A percentile compares a stretch with the other conserved stretches of the same genome.
Evolutionary conservation across 1,139 yeast species (phyloP).

Genomic region (Pneumocystis wakefieldiae): DNA sequence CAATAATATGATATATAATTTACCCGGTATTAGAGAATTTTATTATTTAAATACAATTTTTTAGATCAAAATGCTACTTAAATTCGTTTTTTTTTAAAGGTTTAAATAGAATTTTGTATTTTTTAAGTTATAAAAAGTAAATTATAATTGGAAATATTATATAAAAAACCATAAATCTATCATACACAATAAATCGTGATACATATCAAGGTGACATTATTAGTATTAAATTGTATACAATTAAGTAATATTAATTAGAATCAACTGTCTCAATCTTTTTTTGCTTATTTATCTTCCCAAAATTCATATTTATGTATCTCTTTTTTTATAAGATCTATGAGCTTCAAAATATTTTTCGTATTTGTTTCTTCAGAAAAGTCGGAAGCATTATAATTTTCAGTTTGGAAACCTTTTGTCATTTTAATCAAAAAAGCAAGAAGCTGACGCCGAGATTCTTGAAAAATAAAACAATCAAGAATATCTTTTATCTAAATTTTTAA

Average conservation of each 20-base stretch:
- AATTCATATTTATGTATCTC: background rate
- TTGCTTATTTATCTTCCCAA: background rate
- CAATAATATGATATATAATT: background rate
- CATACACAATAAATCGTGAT: background rate
- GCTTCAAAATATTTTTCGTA: no score
- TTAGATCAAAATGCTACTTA: background rate
- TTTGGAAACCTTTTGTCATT: background rate
- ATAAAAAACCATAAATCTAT: background rate
- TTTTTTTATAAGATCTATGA: background rate
- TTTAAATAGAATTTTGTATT: background rate
- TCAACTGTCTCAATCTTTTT: background rate
- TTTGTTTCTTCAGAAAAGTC: background rate
- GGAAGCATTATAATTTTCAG: background rate
- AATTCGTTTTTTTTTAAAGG: no score
- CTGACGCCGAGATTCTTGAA: slow-evolving; percentile 16
- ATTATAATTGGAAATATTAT: background rate
- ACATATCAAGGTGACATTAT: background rate
- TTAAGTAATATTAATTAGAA: background rate
- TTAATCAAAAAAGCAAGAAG: slow-evolving; percentile 7
- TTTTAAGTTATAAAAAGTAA: background rate
- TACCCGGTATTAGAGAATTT: no score
- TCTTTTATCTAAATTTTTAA: slow-evolving; percentile 8
- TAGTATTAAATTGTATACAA: background rate
- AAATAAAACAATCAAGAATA: slow-evolving; percentile 13
- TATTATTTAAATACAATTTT: no score